phyloP scores from a whole-genome alignment of 2,329 filamentous ascomycete species.

The Capronia epimyces region DNA sequence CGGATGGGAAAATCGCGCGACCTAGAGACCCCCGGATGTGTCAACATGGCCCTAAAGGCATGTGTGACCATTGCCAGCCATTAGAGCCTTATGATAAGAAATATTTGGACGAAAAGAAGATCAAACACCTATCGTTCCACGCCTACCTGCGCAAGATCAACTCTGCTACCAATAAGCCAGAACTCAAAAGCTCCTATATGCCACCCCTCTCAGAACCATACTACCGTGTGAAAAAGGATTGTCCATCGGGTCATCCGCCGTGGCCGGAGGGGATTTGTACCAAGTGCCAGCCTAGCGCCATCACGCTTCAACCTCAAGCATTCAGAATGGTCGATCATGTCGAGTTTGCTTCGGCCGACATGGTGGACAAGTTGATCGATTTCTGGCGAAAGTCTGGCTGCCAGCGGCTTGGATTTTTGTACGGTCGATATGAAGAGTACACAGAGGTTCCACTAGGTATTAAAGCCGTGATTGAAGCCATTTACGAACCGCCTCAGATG shows the following conservation, averaged over 20 bases:
- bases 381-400: conserved; percentile 82
- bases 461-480: conserved; percentile 93
- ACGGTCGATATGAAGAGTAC: conserved; percentile 87
- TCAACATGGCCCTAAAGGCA: conserved; percentile 89
- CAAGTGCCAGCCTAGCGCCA: conserved; percentile 95
- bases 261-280: conserved; percentile 98
- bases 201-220: conserved; percentile 89
- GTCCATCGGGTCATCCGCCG: conserved; percentile 83
- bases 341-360: conserved; percentile 77
- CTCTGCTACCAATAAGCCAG: conserved; percentile 90
- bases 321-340: conserved; percentile 98
- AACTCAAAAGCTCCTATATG: conserved; percentile 90
- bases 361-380: conserved; percentile 85
- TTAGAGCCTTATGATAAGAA: conserved; percentile 86
- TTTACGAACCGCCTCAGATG: conserved; percentile 91
- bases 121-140: conserved; percentile 97
- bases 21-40: conserved; percentile 78
- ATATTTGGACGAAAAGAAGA: conserved; percentile 91
- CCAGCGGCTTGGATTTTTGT: conserved; percentile 84
- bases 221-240: conserved; percentile 81
- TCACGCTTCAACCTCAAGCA: conserved; percentile 85
- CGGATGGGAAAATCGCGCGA: conserved; percentile 81
- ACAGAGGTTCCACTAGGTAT: conserved; percentile 85
- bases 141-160: conserved; percentile 92
- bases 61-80: conserved; percentile 99